phyloP scores from a whole-genome alignment of 148 eudicot species.

The Diospyros kaki region DNA sequence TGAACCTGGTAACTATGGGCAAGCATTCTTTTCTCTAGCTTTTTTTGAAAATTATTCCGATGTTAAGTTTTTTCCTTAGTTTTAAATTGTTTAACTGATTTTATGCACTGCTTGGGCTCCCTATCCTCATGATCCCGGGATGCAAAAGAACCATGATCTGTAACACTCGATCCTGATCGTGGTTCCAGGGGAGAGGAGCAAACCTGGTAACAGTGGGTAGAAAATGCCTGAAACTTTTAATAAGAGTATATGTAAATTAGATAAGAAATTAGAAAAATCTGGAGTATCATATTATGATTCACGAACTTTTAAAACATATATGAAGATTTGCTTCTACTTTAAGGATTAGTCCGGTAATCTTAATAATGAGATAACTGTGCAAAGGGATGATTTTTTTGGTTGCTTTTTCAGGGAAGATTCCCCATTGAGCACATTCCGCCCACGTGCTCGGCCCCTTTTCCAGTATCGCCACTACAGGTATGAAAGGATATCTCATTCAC shows the following conservation, averaged over 20 bases:
- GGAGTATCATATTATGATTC: not conserved
- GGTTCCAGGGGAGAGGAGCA: no score
- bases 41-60: no score
- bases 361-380: conserved; percentile 6
- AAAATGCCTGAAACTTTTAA: not conserved
- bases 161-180: no score
- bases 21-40: no score
- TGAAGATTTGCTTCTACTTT: not conserved
- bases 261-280: not conserved
- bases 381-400: not conserved
- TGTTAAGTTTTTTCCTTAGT: no score
- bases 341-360: not conserved
- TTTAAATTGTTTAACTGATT: no score
- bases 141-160: no score
- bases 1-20: no score
- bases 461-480: conserved; percentile 98
- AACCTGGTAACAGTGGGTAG: no score
- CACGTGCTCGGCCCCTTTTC: conserved; percentile 85
- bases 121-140: no score
- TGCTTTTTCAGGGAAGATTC: conserved; percentile 72
- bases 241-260: not conserved
- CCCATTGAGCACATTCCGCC: conserved; percentile 77
- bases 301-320: not conserved
- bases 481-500: conserved; percentile 3
- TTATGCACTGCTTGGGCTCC: no score